Base-by-base conservation (phyloP, 2,329 filamentous ascomycete genomes). In the Stemphylium lycopersici region DNA sequence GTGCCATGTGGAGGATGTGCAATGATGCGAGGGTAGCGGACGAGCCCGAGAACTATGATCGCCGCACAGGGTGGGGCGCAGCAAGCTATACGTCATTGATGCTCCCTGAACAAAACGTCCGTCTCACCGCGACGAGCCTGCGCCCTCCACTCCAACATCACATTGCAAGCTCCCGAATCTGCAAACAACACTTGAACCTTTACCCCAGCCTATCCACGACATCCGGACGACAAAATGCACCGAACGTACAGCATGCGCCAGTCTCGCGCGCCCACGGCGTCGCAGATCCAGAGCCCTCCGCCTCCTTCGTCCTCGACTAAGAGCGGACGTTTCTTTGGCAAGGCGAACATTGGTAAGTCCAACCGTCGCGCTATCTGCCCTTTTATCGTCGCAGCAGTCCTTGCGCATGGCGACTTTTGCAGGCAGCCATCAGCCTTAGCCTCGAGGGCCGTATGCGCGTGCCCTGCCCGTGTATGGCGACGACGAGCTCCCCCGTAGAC, bases 241-340 rank as follows among this genome's bases (percentile, higher is more conserved):
- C 92, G 93, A 78, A 97, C 95, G 65, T 99, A 98, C 78, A 67
- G 63, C 55, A 68, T 68, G 95, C 93, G 95, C 88, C 90, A 96
- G 80, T 89, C 90, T 79, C 89, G 95, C 84, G 91, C 91, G 78
- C 95, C 95, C 43, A 99, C 95, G 65, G 95, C 95, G 73, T 96
- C 92, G 73, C 87, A 91, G 76, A 83, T 90, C 59, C 84, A 98
- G 86, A 98, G 92, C 78, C 95, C 95, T 44, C 95, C 93, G 58
- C 95, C 95, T 60, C 93, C 95, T 58, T 80, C 91, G 16, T 97
- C 93, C 22, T 89, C 89, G 66, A 99, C 95, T 64, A 99, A 99
- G 82, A 86, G 88, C 49, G 89, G 90, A 61, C 89, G 93, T 65
- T 84, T 98, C 74, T 97, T 98, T 72, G 92, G 93, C 69, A 90